Base-by-base conservation (phyloP, 208 protist genomes). In the Crithidia sp. region DNA sequence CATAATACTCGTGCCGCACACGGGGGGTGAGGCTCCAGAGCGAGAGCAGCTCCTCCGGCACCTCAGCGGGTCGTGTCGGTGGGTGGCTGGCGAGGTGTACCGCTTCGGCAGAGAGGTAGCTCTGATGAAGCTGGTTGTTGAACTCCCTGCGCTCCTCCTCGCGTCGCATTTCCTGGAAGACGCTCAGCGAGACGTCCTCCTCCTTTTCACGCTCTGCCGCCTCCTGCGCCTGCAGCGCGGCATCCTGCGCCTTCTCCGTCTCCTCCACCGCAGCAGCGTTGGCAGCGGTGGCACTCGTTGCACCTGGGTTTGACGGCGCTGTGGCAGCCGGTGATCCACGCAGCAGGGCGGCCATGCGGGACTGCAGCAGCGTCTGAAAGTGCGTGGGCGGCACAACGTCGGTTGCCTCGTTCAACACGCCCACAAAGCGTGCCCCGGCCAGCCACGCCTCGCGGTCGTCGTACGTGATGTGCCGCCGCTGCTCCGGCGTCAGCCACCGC, bases 91-190 rank as follows among this genome's bases (percentile, higher is more conserved):
- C 90, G 10, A 96, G 74, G 16, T 50, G 55, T 36, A 94, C 82
- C 36, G 92, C 81, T 81, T 96, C 90, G 3, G 80, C 60, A 9
- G 90, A 95, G 16, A 96, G 73, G 67, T 95, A 95, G 5, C 59
- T 87, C 13, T 79, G 82, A 67, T 91, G 87, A 36, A 96, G 72
- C n/a, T 71, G 61, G 37, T 92, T 76, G 59, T 96, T 95, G 53
- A 83, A 80, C 50, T 93, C 85, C 6, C 90, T 77, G 16, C 56
- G 78, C 71, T 95, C 92, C 61, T 93, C 87, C 69, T 96, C 90
- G 5, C 81, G 85, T n/a, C 81, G 81, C 92, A 96, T 96, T 67
- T 96, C 88, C 58, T 95, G 88, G 77, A 96, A 96, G 14, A 96
- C 88, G 60, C 90, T 96, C 17, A 88, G 76, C 19, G 87, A 84